Conservation (phyloP, 345 rosid genomes). For the Mallotus nudiflorus region DNA sequence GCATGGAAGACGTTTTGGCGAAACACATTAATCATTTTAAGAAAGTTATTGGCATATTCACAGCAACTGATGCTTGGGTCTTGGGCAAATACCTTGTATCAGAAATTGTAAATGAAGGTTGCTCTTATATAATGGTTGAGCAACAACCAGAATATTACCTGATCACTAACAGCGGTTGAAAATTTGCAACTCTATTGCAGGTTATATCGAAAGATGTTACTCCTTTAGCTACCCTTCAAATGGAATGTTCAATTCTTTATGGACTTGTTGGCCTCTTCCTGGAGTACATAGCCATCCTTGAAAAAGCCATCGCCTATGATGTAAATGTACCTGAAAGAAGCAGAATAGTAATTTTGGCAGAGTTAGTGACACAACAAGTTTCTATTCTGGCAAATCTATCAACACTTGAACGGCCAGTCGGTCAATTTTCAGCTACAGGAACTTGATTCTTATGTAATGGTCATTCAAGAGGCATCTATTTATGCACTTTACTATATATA, state of each 20-base stretch:
- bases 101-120: conserved; percentile 40
- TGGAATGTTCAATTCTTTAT: conserved; percentile 46
- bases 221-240: conserved; percentile 46
- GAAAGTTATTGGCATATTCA: conserved; percentile 53
- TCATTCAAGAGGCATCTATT: too few species aligned
- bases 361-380: conserved; percentile 43
- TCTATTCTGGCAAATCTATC: conserved; percentile 51
- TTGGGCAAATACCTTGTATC: conserved; percentile 53
- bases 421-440: too few species aligned
- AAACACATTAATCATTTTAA: conserved; percentile 49
- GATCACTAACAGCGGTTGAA: conserved; percentile 64
- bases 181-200: conserved; percentile 57
- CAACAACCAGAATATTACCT: conserved; percentile 46
- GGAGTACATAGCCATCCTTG: conserved; percentile 44
- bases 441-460: too few species aligned
- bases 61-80: conserved; percentile 54
- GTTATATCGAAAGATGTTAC: conserved; percentile 42
- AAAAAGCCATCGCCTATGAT: conserved; percentile 37
- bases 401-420: conserved; percentile 44
- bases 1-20: conserved; percentile 48
- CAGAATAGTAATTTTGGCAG: conserved; percentile 29
- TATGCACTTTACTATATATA: too few species aligned
- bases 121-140: conserved; percentile 33
- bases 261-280: conserved; percentile 44
- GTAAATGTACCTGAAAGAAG: conserved; percentile 14